phyloP scores from a whole-genome alignment of 208 protist genomes.

The Baffinella frigidus region DNA sequence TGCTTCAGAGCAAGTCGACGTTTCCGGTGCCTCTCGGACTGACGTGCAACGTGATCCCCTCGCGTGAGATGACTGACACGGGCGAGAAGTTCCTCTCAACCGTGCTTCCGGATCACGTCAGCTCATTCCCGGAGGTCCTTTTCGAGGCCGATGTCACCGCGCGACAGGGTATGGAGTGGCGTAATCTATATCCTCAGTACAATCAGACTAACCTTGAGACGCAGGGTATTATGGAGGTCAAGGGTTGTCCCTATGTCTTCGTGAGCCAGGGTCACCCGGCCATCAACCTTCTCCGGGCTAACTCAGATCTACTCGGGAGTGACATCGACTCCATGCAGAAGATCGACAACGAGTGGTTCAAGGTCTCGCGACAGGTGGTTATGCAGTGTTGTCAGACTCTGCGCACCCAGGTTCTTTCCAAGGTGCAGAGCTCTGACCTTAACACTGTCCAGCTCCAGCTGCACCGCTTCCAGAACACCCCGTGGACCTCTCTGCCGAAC shows the following conservation, averaged over 20 bases:
- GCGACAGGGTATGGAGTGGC: neutral
- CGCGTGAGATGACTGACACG: neutral
- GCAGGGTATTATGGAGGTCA: neutral
- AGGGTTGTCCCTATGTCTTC: conserved; percentile 11
- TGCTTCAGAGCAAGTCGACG: neutral
- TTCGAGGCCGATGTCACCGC: neutral
- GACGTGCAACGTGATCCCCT: neutral
- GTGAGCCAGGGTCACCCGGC: neutral
- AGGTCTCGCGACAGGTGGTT: neutral
- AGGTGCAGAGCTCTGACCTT: neutral
- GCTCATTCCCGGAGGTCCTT: neutral
- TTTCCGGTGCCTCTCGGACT: conserved; percentile 7
- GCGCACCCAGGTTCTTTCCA: conserved; percentile 14
- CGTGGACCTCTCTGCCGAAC: too few species aligned
- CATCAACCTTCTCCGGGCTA: neutral
- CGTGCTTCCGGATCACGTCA: neutral
- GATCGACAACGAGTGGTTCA: conserved; percentile 23
- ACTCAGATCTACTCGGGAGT: neutral
- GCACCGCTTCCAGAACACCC: too few species aligned
- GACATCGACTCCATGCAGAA: neutral
- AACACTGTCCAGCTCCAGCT: neutral
- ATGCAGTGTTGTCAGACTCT: neutral
- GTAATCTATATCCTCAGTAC: neutral
- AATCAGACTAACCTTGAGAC: neutral
- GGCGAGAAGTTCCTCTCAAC: neutral